A percentile compares a stretch with the other conserved stretches of the same genome.
Conservation (phyloP, 1,284 basidiomycete species). For the Sporisorium iseilematis-ciliati region DNA sequence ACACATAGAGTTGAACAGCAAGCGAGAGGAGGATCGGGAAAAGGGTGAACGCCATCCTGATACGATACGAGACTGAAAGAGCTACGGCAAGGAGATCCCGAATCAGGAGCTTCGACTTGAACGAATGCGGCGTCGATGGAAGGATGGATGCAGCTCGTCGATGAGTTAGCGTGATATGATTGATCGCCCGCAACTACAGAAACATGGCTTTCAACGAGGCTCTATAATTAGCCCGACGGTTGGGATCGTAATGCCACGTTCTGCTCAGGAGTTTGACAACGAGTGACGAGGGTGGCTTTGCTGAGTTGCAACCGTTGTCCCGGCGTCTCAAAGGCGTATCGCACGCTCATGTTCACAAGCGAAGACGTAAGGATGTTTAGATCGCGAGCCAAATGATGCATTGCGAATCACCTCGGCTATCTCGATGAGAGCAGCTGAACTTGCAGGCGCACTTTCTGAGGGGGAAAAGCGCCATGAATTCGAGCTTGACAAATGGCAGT, state of each 20-base stretch:
- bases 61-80: too few relatives aligned
- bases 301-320: background rate
- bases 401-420: constrained; percentile 7
- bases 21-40: too few relatives aligned
- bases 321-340: background rate
- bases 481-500: background rate
- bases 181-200: too few relatives aligned
- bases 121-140: background rate
- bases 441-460: background rate
- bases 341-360: background rate
- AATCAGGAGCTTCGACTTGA: too few relatives aligned
- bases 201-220: background rate
- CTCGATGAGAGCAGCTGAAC: background rate
- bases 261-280: background rate
- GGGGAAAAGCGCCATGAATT: too few relatives aligned
- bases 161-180: background rate
- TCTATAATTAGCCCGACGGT: constrained; percentile 3
- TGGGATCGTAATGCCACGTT: background rate
- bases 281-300: constrained; percentile 6
- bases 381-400: constrained; percentile 6
- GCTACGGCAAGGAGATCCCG: too few relatives aligned
- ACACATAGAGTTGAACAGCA: too few relatives aligned
- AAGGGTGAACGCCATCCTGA: too few relatives aligned
- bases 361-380: background rate
- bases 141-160: background rate